phyloP scores from a whole-genome alignment of 2,329 filamentous ascomycete genomes.

The Fusarium sp. region DNA sequence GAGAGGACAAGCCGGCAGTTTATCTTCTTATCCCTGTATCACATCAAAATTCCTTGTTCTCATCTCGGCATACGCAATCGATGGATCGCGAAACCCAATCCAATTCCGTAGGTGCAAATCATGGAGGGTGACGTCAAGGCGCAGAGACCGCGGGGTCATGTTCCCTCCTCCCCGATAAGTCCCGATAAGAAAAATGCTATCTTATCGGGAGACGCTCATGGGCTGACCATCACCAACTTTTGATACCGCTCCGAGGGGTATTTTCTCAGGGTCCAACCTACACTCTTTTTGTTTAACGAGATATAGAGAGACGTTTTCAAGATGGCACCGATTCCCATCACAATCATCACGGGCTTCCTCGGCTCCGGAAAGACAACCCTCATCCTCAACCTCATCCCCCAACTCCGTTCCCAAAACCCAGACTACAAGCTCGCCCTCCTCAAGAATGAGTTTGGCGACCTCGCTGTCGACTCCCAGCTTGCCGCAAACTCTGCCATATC shows the following conservation, averaged over 20 bases:
- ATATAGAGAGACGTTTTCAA: background rate
- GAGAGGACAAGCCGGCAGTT: background rate
- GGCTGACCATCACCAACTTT: constrained; percentile 35
- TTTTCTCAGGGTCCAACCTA: constrained; percentile 26
- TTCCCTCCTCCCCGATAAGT: constrained; percentile 19
- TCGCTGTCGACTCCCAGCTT: constrained; percentile 93
- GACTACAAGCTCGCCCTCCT: constrained; percentile 90
- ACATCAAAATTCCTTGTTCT: constrained; percentile 28
- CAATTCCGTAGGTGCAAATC: constrained; percentile 6
- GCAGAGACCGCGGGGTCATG: constrained; percentile 27
- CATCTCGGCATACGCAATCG: constrained; percentile 40
- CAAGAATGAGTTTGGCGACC: constrained; percentile 98
- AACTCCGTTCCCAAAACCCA: constrained; percentile 79
- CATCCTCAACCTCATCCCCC: constrained; percentile 92
- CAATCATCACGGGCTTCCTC: constrained; percentile 95
- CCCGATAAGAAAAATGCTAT: constrained; percentile 40
- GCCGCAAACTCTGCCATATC: constrained; percentile 85
- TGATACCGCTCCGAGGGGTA: constrained; percentile 34
- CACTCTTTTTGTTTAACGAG: background rate
- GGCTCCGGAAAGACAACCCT: constrained; percentile 97
- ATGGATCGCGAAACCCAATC: constrained; percentile 21
- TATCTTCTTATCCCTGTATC: constrained; percentile 2
- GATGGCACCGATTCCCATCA: constrained; percentile 85
- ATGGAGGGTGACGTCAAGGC: constrained; percentile 39
- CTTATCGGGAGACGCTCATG: constrained; percentile 42